Percentiles rank a stretch among this genome's conserved stretches.
These are phyloP conservation scores for Candida michaelii DNA, from an alignment of 805 yeast genomes.

Conservation along the genomic window DNA sequence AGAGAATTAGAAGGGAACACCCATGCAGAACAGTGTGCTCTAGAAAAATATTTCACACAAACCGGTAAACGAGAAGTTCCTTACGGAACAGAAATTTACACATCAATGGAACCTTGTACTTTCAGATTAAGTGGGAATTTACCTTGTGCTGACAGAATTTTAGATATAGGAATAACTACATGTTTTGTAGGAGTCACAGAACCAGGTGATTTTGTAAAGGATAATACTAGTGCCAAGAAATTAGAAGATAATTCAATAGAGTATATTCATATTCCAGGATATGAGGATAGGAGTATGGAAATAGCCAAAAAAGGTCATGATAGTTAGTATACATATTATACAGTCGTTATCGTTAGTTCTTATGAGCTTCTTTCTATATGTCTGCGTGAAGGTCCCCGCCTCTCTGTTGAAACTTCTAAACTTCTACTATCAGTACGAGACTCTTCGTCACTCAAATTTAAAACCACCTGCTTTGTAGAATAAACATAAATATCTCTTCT, in stretches of 20 bases:
- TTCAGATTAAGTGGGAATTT: constrained; percentile 82
- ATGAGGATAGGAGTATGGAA: constrained; percentile 63
- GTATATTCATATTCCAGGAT: constrained; percentile 81
- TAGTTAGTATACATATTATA: constrained; percentile 5
- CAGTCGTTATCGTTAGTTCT: too few relatives aligned
- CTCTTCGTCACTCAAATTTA: constrained; percentile 26
- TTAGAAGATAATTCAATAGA: constrained; percentile 59
- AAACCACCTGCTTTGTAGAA: constrained; percentile 35
- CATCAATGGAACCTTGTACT: constrained; percentile 98
- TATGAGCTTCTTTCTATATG: too few relatives aligned
- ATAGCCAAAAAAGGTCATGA: constrained; percentile 77
- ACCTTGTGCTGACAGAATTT: constrained; percentile 83
- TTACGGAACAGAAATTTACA: constrained; percentile 75
- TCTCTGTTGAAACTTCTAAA: too few relatives aligned
- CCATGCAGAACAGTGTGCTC: constrained; percentile 95
- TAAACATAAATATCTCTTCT: constrained; percentile 40
- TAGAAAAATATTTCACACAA: constrained; percentile 62
- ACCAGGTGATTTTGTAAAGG: constrained; percentile 83
- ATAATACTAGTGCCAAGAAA: constrained; percentile 62
- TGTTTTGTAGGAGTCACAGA: constrained; percentile 92
- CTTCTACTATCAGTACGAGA: not conserved
- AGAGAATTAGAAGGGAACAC: constrained; percentile 93
- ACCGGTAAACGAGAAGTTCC: constrained; percentile 52
- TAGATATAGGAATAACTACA: constrained; percentile 57
- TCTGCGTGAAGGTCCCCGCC: too few relatives aligned